A percentile compares a stretch with the other conserved stretches of the same genome.
phyloP scores from a whole-genome alignment of 2,329 filamentous ascomycete species.

The Immersiporthe knoxdaviesiana region DNA sequence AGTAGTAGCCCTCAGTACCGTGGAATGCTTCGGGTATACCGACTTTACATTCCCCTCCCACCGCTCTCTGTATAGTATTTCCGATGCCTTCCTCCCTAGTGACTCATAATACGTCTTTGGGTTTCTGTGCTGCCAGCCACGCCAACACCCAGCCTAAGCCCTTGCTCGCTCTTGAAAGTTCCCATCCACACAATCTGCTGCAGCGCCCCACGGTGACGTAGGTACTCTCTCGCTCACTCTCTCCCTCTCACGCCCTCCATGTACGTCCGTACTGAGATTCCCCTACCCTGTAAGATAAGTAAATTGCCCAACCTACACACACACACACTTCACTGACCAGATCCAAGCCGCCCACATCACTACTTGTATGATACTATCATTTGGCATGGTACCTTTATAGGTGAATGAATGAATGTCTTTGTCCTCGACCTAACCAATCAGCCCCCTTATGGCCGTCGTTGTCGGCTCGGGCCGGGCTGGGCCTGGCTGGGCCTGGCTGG shows the following conservation, averaged over 20 bases:
- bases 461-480: neutral
- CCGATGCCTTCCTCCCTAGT: neutral
- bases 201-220: constrained; percentile 24
- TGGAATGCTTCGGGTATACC: neutral
- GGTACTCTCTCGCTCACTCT: neutral
- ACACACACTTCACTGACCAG: neutral
- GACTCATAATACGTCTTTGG: no score
- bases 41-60: neutral
- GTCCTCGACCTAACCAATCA: neutral
- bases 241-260: no score
- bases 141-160: constrained; percentile 15
- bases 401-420: no score
- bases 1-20: no score
- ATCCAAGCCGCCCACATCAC: neutral
- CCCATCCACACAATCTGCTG: constrained; percentile 1
- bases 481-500: no score
- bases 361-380: neutral
- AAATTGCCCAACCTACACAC: neutral
- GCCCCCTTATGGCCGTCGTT: no score
- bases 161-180: neutral
- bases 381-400: no score
- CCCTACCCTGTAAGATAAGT: no score
- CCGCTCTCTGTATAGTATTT: neutral
- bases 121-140: constrained; percentile 14
- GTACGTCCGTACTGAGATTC: no score